A percentile compares a stretch with the other conserved stretches of the same genome.
phyloP scores from a whole-genome alignment of 2,329 filamentous ascomycete genomes.

The Fusarium paranaense region DNA sequence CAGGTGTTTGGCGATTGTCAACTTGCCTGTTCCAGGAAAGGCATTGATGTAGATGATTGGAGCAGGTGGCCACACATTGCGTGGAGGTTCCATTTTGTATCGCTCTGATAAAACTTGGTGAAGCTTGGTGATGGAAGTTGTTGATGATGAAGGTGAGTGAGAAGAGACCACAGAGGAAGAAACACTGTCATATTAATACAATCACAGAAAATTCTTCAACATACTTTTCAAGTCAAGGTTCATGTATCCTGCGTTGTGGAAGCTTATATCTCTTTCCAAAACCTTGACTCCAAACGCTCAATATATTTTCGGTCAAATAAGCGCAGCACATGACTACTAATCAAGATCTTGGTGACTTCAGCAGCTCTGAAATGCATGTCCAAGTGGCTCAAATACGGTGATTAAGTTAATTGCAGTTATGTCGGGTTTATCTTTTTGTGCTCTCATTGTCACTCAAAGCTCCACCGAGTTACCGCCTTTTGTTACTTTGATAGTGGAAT shows the following conservation, averaged over 20 bases:
- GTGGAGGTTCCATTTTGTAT: neutral
- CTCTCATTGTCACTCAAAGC: neutral
- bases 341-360: neutral
- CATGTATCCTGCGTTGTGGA: neutral
- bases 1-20: neutral
- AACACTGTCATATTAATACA: neutral
- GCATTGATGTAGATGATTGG: neutral
- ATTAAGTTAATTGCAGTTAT: neutral
- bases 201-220: neutral
- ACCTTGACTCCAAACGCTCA: neutral
- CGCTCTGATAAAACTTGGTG: no score
- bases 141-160: neutral
- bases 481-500: neutral
- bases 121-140: neutral
- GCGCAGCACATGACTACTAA: neutral
- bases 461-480: neutral
- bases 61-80: neutral
- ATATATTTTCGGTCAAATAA: neutral
- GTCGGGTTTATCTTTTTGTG: neutral
- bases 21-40: neutral
- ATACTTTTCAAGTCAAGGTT: neutral
- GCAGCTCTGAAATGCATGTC: neutral
- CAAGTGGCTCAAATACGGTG: neutral
- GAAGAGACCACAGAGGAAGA: neutral
- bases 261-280: neutral